These are phyloP conservation scores for Pythium phragmitis DNA, from an alignment of 352 stramenopile genomes.

Conservation along the genomic window DNA sequence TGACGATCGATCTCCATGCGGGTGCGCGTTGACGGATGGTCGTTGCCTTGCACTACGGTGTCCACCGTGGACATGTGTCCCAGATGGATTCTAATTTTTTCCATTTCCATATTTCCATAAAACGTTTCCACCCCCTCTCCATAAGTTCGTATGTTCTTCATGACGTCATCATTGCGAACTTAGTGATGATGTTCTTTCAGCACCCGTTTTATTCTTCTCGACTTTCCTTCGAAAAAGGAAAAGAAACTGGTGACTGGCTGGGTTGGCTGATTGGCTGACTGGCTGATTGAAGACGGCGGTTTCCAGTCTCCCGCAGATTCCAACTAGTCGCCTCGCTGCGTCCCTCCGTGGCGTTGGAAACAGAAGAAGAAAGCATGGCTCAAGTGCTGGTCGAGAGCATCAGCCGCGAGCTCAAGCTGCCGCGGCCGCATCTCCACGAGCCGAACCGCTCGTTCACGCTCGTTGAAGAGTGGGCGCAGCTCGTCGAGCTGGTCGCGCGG, in stretches of 20 bases:
- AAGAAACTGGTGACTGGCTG: neutral
- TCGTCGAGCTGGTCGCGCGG: conserved; percentile 50
- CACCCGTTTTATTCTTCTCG: neutral
- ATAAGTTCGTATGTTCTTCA: neutral
- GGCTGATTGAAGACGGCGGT: neutral
- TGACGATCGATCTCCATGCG: no score
- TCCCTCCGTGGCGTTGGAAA: no score
- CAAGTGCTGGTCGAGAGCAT: conserved; percentile 47
- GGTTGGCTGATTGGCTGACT: neutral
- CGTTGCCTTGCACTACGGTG: no score
- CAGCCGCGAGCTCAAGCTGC: conserved; percentile 54
- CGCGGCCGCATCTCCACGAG: conserved; percentile 61
- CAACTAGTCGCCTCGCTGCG: no score
- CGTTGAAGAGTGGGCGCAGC: conserved; percentile 60
- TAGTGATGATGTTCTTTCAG: conserved; percentile 4
- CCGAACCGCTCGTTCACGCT: conserved; percentile 59
- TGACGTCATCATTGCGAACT: conserved; percentile 14
- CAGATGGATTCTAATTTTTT: neutral
- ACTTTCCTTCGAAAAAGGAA: conserved; percentile 17
- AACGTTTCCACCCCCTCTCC: neutral
- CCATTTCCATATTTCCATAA: neutral
- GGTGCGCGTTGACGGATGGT: no score
- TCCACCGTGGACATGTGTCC: neutral
- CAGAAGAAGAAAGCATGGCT: conserved; percentile 27
- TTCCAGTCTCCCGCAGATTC: no score